Conservation (phyloP, 805 yeast species). For the Metschnikowia lochheadii region DNA sequence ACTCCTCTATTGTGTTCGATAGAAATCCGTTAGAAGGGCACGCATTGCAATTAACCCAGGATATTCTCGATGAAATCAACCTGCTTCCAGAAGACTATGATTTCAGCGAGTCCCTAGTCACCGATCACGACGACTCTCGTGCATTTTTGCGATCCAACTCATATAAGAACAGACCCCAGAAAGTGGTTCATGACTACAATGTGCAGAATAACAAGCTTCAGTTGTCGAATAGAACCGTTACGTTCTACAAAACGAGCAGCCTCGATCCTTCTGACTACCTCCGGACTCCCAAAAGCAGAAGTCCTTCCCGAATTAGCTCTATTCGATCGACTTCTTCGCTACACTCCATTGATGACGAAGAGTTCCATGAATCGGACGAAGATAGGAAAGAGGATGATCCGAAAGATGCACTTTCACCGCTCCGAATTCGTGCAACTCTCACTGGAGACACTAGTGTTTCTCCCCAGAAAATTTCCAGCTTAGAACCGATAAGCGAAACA, state of each 20-base stretch:
- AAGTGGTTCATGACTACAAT: constrained; percentile 21
- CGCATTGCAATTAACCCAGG: constrained; percentile 20
- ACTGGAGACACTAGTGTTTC: background rate
- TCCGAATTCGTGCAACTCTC: background rate
- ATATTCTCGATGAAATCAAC: constrained; percentile 34
- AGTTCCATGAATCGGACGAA: constrained; percentile 17
- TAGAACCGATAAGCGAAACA: constrained; percentile 23
- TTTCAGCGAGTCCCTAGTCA: constrained; percentile 25
- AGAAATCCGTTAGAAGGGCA: constrained; percentile 1
- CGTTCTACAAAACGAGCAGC: constrained; percentile 33
- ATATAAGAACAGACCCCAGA: constrained; percentile 35
- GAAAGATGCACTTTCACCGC: background rate
- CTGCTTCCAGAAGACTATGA: constrained; percentile 38
- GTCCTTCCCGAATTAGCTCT: constrained; percentile 29
- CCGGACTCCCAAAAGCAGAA: constrained; percentile 11
- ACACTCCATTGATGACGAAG: constrained; percentile 24
- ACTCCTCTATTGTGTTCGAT: background rate
- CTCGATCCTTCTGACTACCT: constrained; percentile 11
- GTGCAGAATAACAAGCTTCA: constrained; percentile 32
- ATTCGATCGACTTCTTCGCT: constrained; percentile 27
- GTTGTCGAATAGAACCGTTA: constrained; percentile 38
- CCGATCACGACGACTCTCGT: background rate
- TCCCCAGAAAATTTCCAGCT: constrained; percentile 6
- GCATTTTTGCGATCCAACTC: constrained; percentile 34
- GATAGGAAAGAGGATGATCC: constrained; percentile 10